A percentile compares a stretch with the other conserved stretches of the same genome.
Conservation (phyloP, 129 eudicot species). For the Gnaphalium uliginosum region DNA sequence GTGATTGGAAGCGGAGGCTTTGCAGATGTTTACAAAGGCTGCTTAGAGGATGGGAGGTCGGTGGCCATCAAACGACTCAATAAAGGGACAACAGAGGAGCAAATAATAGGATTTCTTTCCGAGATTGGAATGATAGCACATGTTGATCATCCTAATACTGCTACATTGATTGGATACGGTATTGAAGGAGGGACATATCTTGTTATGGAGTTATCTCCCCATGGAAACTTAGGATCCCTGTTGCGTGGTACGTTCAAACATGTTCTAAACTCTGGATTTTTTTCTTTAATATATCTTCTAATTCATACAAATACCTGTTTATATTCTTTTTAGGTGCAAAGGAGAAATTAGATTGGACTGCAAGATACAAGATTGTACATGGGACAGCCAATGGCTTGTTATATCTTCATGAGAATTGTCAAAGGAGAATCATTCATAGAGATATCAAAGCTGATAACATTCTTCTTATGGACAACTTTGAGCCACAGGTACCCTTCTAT, state of each 20-base stretch:
- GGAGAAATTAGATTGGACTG: conserved; percentile 64
- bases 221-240: conserved; percentile 69
- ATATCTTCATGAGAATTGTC: conserved; percentile 81
- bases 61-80: conserved; percentile 68
- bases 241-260: conserved; percentile 52
- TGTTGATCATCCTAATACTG: conserved; percentile 78
- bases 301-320: background rate
- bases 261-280: conserved; percentile 4
- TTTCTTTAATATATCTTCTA: background rate
- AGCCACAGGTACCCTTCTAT: conserved; percentile 61
- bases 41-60: conserved; percentile 53
- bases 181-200: conserved; percentile 76
- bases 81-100: conserved; percentile 59
- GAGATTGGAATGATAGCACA: conserved; percentile 81
- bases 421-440: conserved; percentile 79
- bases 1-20: conserved; percentile 73
- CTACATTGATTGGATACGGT: conserved; percentile 72
- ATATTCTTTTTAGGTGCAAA: conserved; percentile 40
- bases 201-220: conserved; percentile 68
- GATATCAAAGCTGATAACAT: conserved; percentile 86
- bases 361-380: conserved; percentile 58
- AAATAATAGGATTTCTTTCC: conserved; percentile 49
- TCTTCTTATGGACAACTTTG: conserved; percentile 71
- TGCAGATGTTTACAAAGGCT: conserved; percentile 80
- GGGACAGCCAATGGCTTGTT: conserved; percentile 79